A percentile compares a stretch with the other conserved stretches of the same genome.
Evolutionary conservation across 345 rosid genomes (phyloP).

Genomic region (Erucastrum elatum): DNA sequence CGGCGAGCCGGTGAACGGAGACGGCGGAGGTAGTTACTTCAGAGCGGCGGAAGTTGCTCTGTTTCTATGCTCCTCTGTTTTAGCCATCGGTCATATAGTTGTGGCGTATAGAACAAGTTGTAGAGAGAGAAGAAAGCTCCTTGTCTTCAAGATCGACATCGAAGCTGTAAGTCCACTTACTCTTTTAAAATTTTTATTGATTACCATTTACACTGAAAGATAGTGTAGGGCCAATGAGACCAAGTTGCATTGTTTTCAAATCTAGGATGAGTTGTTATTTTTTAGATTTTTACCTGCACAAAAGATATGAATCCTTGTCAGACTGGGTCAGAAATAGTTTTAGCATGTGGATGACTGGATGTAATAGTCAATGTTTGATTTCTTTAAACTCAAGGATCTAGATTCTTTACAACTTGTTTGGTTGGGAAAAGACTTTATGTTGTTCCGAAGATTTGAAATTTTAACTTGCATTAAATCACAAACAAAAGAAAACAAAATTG

Average conservation of each 20-base stretch:
- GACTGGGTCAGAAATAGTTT: constrained; percentile 29
- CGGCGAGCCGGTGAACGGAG: constrained; percentile 38
- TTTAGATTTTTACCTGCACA: constrained; percentile 8
- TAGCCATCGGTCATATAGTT: constrained; percentile 72
- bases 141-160: constrained; percentile 90
- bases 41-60: constrained; percentile 67
- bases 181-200: background rate
- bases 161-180: constrained; percentile 78
- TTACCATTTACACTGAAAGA: constrained; percentile 31
- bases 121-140: constrained; percentile 84
- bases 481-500: constrained; percentile 1
- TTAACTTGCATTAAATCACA: background rate
- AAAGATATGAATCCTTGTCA: constrained; percentile 13
- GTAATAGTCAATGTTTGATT: constrained; percentile 31
- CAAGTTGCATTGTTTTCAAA: constrained; percentile 30
- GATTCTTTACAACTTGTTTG: background rate
- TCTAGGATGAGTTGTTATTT: constrained; percentile 9
- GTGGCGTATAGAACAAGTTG: constrained; percentile 89
- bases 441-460: constrained; percentile 3
- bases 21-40: constrained; percentile 41
- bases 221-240: constrained; percentile 14
- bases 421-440: background rate
- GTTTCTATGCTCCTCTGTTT: constrained; percentile 57
- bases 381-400: background rate
- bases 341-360: constrained; percentile 24